Evolutionary conservation across 2,329 filamentous ascomycete species (phyloP), one percentile per base, ranked within the genome.

Genomic region (Fusarium nematophilum): DNA sequence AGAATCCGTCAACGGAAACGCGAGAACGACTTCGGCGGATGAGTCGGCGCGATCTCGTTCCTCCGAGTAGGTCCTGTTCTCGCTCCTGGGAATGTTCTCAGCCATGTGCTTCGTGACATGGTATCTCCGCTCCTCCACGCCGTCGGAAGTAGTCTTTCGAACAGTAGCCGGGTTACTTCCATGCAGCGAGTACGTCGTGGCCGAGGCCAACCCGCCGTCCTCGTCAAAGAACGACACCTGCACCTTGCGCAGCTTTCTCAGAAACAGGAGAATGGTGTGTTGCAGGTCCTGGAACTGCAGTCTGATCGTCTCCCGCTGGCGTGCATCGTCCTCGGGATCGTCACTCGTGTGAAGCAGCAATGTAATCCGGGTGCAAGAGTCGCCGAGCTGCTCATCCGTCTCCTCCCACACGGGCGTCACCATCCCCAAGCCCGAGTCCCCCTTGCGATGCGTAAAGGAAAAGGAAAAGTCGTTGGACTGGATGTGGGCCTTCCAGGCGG

Each of bases 401-500:
- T 73, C 66, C 13, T 72, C 46, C 82, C 82, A 80, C 3, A 73
- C 53, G 1, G 77, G 78, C 0, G 76, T 77, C 1, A 84, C 76
- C 81, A 85, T 85, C 1, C 81, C 82, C 29, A 85, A 69, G 1
- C 82, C 82, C 1, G 74, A 72, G 2, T 81, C 77, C 0, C 74
- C 78, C 3, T 62, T 65, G 1, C 62, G 59, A 37, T 79, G 76
- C 0, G 42, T 64, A 58, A 84, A 81, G 7, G 69, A 75, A 66
- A 84, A 84, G 0, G 76, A 77, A 53, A 77, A 80, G 21, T 57
- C 14, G 0, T 77, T 75, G 1, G 80, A 83, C 17, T 76, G 74
- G 13, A 83, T 79, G 31, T 75, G 73, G 5, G 79, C 80, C 23
- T 74, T 75, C 53, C 69, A 75, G 0, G 80, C 78, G 0, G 73